Evolutionary conservation across 2,329 filamentous ascomycete genomes (phyloP).

Genomic region (Zymoseptoria brevis): DNA sequence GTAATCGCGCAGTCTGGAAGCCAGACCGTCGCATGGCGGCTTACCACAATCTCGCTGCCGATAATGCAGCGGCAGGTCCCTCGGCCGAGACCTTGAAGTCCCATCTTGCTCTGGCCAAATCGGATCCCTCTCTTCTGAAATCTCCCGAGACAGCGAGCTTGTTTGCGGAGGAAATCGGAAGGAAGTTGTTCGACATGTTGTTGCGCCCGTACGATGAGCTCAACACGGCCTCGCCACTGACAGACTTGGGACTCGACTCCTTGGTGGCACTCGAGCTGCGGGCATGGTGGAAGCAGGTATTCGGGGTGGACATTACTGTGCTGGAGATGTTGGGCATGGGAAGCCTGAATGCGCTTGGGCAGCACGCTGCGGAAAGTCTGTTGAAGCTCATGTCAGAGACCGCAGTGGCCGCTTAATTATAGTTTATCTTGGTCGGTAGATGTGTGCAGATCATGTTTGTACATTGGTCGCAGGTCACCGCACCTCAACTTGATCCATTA

Average conservation of each 20-base stretch:
- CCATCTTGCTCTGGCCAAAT: background rate
- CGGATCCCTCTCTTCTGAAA: background rate
- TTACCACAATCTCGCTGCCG: background rate
- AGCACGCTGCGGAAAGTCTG: background rate
- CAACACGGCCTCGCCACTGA: background rate
- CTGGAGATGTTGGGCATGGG: slow-evolving; percentile 3
- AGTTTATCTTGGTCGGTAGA: no score
- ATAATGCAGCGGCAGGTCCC: background rate
- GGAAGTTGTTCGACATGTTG: background rate
- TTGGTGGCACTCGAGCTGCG: slow-evolving; percentile 7
- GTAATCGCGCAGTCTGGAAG: no score
- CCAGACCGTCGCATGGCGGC: no score
- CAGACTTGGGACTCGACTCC: slow-evolving; percentile 6
- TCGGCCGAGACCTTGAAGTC: background rate
- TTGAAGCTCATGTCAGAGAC: no score
- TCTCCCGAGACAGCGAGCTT: background rate
- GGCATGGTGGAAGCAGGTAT: slow-evolving; percentile 1
- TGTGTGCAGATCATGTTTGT: no score
- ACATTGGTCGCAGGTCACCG: no score
- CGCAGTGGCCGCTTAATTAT: no score
- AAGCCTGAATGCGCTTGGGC: slow-evolving; percentile 1
- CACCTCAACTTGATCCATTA: no score
- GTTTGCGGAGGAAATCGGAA: background rate
- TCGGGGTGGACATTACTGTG: background rate
- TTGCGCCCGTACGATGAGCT: background rate